Evolutionary conservation across 2,329 filamentous ascomycete species (phyloP).

Genomic region (Botrytis pseudocinerea): DNA sequence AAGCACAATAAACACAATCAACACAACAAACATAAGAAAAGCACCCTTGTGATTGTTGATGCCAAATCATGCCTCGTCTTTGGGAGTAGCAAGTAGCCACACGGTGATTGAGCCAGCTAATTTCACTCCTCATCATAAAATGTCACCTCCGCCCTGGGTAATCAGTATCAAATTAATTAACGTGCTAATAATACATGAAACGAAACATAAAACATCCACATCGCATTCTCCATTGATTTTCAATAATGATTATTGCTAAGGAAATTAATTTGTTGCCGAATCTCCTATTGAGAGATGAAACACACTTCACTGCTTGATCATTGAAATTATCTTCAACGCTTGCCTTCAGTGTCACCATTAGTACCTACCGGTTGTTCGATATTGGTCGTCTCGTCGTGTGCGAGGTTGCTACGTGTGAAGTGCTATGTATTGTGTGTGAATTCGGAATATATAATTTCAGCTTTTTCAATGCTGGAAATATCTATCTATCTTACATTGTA

Average conservation of each 20-base stretch:
- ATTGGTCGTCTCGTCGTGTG: background rate
- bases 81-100: too few species aligned
- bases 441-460: background rate
- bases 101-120: too few species aligned
- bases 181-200: background rate
- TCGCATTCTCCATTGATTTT: background rate
- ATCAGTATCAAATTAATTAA: background rate
- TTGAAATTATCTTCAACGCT: background rate
- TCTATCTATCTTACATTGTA: constrained; percentile 1
- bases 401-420: background rate
- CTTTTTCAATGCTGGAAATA: background rate
- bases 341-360: background rate
- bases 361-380: too few species aligned
- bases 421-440: background rate
- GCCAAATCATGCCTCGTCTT: too few species aligned
- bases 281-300: background rate
- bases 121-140: background rate
- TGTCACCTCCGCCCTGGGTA: background rate
- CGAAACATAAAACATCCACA: background rate
- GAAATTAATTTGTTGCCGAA: background rate
- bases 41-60: too few species aligned
- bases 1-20: too few species aligned
- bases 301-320: background rate
- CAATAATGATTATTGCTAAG: background rate
- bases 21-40: too few species aligned